Evolutionary conservation across 2,329 filamentous ascomycete species (phyloP).

Genomic region (Penicillium sp.): DNA sequence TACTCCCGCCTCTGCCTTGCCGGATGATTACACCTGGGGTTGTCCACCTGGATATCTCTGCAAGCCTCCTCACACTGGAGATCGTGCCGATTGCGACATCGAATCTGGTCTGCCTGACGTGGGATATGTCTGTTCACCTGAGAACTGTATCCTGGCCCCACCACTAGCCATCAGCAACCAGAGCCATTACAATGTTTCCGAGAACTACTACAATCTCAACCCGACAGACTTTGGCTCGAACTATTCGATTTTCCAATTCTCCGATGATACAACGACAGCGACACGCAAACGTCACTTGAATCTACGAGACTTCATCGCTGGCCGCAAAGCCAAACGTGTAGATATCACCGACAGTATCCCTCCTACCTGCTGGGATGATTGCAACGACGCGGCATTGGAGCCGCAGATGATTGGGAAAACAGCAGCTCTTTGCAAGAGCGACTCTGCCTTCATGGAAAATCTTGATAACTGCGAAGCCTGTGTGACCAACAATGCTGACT

Average conservation of each 20-base stretch:
- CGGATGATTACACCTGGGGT: conserved; percentile 43
- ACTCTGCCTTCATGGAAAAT: conserved; percentile 11
- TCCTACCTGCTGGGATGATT: conserved; percentile 9
- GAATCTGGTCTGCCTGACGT: conserved; percentile 42
- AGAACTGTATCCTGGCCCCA: conserved; percentile 42
- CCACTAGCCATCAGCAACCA: conserved; percentile 23
- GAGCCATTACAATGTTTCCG: conserved; percentile 53
- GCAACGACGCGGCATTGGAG: conserved; percentile 7
- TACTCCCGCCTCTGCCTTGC: conserved; percentile 27
- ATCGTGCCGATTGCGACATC: conserved; percentile 41
- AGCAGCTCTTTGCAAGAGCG: conserved; percentile 10
- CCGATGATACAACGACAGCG: not conserved
- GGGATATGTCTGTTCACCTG: conserved; percentile 42
- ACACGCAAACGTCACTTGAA: conserved; percentile 4
- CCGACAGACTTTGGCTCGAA: conserved; percentile 64
- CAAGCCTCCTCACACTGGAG: conserved; percentile 34
- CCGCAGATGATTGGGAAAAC: conserved; percentile 5
- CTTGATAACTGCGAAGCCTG: conserved; percentile 11
- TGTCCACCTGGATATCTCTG: conserved; percentile 49
- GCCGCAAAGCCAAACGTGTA: not conserved
- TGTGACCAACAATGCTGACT: not conserved
- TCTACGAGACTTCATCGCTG: not conserved
- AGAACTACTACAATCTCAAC: conserved; percentile 67
- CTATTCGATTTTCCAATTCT: conserved; percentile 58
- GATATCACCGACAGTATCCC: conserved; percentile 4